phyloP scores from a whole-genome alignment of 352 stramenopile species.

The Thraustochytrium striatum region DNA sequence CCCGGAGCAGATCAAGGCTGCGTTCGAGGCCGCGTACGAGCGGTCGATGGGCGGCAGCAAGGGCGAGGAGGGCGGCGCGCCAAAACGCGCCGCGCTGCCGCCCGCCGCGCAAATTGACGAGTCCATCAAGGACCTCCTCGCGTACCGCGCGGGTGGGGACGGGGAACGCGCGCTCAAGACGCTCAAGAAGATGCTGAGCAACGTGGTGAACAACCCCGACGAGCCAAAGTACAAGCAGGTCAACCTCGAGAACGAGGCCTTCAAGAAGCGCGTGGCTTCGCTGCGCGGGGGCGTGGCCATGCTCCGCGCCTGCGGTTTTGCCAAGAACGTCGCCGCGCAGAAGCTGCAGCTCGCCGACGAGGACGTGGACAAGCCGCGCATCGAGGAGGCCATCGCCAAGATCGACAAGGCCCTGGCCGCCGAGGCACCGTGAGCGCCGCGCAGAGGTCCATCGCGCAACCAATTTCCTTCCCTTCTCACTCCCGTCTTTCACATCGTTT shows the following conservation, averaged over 20 bases:
- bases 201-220: constrained; percentile 74
- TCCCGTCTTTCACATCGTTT: too few relatives aligned
- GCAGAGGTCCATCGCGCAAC: too few relatives aligned
- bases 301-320: constrained; percentile 77
- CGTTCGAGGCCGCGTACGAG: constrained; percentile 55
- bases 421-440: too few relatives aligned
- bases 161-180: constrained; percentile 73
- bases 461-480: too few relatives aligned
- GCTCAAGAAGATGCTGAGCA: constrained; percentile 76
- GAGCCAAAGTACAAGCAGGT: constrained; percentile 79
- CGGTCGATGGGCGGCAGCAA: constrained; percentile 49
- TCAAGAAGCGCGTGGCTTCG: constrained; percentile 76
- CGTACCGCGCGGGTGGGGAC: constrained; percentile 78
- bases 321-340: constrained; percentile 69
- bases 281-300: constrained; percentile 74
- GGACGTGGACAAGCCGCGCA: constrained; percentile 62
- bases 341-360: constrained; percentile 65
- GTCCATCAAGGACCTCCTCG: constrained; percentile 62
- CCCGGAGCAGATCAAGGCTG: constrained; percentile 59
- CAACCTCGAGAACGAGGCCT: constrained; percentile 79
- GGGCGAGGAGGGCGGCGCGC: neutral
- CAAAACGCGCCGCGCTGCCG: neutral
- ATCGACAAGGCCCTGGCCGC: constrained; percentile 28
- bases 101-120: constrained; percentile 56
- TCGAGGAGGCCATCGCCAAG: constrained; percentile 50